Evolutionary conservation across 108 stramenopile species (phyloP).

Genomic region (Schizochytrium sp.): DNA sequence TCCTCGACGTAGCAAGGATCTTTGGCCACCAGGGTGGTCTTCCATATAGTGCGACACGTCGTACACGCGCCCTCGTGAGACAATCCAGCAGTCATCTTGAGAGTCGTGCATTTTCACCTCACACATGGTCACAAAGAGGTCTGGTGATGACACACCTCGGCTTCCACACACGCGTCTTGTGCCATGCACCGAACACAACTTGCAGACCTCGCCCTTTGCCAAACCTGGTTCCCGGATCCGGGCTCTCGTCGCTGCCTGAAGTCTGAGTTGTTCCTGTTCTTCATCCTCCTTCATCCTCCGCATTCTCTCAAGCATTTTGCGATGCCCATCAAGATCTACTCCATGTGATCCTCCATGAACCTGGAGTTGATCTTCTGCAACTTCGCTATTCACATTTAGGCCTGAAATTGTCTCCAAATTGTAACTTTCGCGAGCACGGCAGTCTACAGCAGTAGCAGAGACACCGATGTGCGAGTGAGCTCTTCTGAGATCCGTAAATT

Average conservation of each 20-base stretch:
- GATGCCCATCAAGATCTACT: no score
- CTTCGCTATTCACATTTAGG: no score
- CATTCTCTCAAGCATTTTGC: no score
- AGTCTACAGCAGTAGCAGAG: no score
- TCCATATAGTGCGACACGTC: constrained; percentile 6
- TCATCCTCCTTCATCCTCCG: no score
- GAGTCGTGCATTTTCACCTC: constrained; percentile 33
- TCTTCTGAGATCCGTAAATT: no score
- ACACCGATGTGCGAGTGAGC: no score
- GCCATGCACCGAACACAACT: constrained; percentile 10
- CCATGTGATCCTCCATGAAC: no score
- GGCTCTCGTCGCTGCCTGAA: neutral
- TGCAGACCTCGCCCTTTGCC: neutral
- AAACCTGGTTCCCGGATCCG: neutral
- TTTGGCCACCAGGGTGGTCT: constrained; percentile 50
- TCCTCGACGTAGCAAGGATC: constrained; percentile 2
- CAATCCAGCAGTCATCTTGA: constrained; percentile 23
- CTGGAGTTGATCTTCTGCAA: no score
- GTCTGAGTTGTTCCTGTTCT: no score
- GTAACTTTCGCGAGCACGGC: no score
- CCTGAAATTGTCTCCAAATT: no score
- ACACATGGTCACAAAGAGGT: constrained; percentile 47
- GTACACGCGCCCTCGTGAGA: constrained; percentile 24
- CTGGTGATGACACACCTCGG: neutral
- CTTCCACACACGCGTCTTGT: constrained; percentile 17